These are phyloP conservation scores for Cryptococcus neoformans DNA, from an alignment of 1,284 basidiomycete genomes.

Conservation along the genomic window DNA sequence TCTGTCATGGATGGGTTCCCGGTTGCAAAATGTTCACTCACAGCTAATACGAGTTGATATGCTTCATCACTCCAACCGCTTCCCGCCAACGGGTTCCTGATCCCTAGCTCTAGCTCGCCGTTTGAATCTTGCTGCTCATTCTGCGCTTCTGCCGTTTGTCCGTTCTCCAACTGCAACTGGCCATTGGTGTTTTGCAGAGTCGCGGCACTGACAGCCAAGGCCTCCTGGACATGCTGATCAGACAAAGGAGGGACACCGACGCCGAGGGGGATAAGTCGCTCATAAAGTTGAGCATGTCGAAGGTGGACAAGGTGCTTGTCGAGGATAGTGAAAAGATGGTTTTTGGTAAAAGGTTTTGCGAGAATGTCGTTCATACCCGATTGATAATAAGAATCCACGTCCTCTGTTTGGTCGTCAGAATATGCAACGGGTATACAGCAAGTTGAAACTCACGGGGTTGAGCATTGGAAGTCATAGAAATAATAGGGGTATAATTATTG, in stretches of 20 bases:
- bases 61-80: constrained; percentile 46
- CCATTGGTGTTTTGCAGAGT: constrained; percentile 12
- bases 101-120: constrained; percentile 8
- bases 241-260: constrained; percentile 69
- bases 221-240: constrained; percentile 58
- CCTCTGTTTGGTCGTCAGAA: constrained; percentile 32
- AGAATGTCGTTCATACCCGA: constrained; percentile 92
- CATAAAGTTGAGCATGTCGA: constrained; percentile 78
- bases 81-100: constrained; percentile 42
- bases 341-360: constrained; percentile 95
- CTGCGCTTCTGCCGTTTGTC: neutral
- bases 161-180: constrained; percentile 1
- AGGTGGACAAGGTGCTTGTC: constrained; percentile 96
- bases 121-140: constrained; percentile 3
- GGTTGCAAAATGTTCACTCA: neutral
- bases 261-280: constrained; percentile 59
- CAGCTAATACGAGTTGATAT: constrained; percentile 32
- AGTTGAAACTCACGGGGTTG: constrained; percentile 61
- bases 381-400: constrained; percentile 39
- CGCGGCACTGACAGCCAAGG: constrained; percentile 35
- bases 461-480: constrained; percentile 94
- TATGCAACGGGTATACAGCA: neutral
- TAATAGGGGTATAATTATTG: constrained; percentile 83
- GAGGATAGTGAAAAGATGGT: constrained; percentile 84
- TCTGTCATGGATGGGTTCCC: neutral